These are phyloP conservation scores for Sisymbrium altissimum DNA, from an alignment of 345 rosid species.

Conservation along the genomic window DNA sequence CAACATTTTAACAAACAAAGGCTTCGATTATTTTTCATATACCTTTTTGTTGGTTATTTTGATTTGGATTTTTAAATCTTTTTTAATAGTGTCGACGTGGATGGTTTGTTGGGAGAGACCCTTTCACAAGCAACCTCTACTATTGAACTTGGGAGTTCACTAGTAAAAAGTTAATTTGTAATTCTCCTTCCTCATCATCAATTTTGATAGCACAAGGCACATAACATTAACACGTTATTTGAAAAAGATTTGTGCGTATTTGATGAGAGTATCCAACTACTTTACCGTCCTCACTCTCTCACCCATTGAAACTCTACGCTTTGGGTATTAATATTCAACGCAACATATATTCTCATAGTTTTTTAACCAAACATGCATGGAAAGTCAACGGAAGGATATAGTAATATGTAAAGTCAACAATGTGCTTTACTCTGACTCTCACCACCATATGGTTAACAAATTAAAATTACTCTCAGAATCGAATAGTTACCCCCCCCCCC, in stretches of 20 bases:
- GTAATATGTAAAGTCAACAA: constrained; percentile 26
- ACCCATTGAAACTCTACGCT: constrained; percentile 29
- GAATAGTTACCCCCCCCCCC: neutral
- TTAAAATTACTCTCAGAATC: neutral
- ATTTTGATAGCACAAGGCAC: constrained; percentile 16
- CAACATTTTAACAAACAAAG: constrained; percentile 32
- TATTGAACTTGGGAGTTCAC: neutral
- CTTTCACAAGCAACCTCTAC: constrained; percentile 25
- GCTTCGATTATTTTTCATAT: neutral
- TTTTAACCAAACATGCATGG: neutral
- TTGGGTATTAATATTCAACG: constrained; percentile 18
- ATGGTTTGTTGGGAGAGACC: constrained; percentile 4
- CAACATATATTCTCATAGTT: neutral
- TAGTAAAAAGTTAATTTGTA: constrained; percentile 1
- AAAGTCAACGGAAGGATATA: constrained; percentile 18
- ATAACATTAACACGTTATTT: constrained; percentile 30
- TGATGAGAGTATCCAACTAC: constrained; percentile 35
- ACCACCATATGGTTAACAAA: neutral
- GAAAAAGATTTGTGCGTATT: constrained; percentile 4
- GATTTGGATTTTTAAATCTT: neutral
- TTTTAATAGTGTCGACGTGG: constrained; percentile 18
- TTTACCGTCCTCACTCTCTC: constrained; percentile 45
- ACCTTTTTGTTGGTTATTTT: neutral
- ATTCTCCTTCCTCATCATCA: constrained; percentile 6
- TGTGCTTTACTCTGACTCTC: constrained; percentile 2